phyloP scores from a whole-genome alignment of 352 stramenopile species.

The Globisporangium orthogonon region DNA sequence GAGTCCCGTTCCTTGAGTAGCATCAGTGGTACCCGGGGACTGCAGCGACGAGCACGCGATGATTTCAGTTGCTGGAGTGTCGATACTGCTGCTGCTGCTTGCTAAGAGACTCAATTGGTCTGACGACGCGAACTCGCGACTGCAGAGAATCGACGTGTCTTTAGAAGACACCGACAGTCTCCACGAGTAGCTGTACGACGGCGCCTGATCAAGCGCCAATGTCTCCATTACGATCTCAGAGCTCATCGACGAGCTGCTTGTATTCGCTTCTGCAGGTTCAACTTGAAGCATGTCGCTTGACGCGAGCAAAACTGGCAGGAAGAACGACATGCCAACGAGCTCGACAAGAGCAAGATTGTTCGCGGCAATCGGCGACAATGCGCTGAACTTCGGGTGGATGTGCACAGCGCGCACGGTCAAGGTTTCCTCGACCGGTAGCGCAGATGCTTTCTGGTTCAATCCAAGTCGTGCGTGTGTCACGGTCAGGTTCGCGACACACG shows the following conservation, averaged over 20 bases:
- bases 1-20: slow-evolving; percentile 1
- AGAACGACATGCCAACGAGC: slow-evolving; percentile 8
- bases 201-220: neutral
- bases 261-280: neutral
- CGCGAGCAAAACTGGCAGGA: slow-evolving; percentile 2
- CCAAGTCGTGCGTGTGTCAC: slow-evolving; percentile 4
- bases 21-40: neutral
- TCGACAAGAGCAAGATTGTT: slow-evolving; percentile 8
- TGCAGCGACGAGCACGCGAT: slow-evolving; percentile 3
- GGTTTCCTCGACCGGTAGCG: neutral
- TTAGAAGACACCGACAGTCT: neutral
- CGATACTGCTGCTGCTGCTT: neutral
- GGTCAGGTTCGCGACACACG: slow-evolving; percentile 5
- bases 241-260: neutral
- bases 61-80: neutral
- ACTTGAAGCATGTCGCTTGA: slow-evolving; percentile 1
- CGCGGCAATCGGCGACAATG: neutral
- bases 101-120: neutral
- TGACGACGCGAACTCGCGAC: neutral
- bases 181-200: neutral
- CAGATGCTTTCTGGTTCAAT: neutral
- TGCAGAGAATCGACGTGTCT: neutral
- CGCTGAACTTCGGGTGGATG: slow-evolving; percentile 3
- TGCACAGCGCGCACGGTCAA: slow-evolving; percentile 5
- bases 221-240: neutral